Conservation (phyloP, 2,329 filamentous ascomycete species). For the Chaetomiaceae sp. region DNA sequence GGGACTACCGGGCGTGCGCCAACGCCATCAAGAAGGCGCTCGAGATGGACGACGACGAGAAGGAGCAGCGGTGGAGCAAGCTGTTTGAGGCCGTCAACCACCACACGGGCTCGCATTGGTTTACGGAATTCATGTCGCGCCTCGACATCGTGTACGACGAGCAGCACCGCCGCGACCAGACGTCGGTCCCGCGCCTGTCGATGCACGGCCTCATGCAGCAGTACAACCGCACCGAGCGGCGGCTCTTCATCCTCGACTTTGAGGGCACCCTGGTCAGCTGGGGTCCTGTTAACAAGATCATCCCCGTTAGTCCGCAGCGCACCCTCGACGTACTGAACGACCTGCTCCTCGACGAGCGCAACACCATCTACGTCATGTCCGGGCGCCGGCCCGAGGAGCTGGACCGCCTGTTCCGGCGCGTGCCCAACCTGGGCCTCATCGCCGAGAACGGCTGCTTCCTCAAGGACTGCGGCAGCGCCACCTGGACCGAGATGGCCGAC, state of each 20-base stretch:
- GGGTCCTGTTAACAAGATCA: conserved; percentile 78
- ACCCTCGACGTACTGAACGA: conserved; percentile 81
- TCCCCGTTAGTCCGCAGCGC: conserved; percentile 77
- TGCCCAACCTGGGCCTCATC: conserved; percentile 81
- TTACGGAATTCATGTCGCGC: conserved; percentile 66
- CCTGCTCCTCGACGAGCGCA: conserved; percentile 71
- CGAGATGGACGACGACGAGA: conserved; percentile 74
- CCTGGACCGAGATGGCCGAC: conserved; percentile 78
- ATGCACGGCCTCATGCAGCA: conserved; percentile 58
- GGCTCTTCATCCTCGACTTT: conserved; percentile 88
- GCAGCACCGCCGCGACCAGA: conserved; percentile 78
- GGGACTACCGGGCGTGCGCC: conserved; percentile 87
- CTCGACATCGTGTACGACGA: conserved; percentile 76
- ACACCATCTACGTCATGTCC: conserved; percentile 92
- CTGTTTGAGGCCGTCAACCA: conserved; percentile 70
- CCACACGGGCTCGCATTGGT: conserved; percentile 84
- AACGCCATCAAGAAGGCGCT: conserved; percentile 80
- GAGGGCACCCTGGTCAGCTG: conserved; percentile 88
- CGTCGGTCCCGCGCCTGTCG: conserved; percentile 80
- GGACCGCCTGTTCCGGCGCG: conserved; percentile 76
- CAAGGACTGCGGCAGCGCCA: conserved; percentile 61
- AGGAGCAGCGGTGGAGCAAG: conserved; percentile 66
- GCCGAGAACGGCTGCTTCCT: conserved; percentile 94
- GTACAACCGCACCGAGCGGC: conserved; percentile 62
- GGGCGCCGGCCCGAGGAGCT: conserved; percentile 82